A percentile compares a stretch with the other conserved stretches of the same genome.
Evolutionary conservation across 2,329 filamentous ascomycete genomes (phyloP).

Genomic region (Blastomyces emzantsi): DNA sequence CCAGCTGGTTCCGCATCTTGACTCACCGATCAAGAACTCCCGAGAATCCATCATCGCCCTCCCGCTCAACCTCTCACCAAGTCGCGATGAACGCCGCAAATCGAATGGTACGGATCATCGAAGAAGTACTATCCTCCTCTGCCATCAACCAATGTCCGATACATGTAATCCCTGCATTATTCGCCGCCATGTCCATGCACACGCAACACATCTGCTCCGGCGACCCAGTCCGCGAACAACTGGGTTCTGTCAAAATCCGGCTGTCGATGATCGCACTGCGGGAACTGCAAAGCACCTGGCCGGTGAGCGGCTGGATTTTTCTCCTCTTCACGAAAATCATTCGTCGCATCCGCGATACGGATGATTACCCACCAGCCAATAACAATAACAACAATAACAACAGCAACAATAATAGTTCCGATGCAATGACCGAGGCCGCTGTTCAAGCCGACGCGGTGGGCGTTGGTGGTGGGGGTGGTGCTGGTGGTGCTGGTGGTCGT

Average conservation of each 20-base stretch:
- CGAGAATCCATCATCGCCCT: slow-evolving; percentile 2
- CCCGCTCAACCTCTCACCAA: slow-evolving; percentile 2
- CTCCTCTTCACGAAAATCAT: slow-evolving; percentile 8
- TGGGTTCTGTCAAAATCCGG: slow-evolving; percentile 8
- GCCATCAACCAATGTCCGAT: slow-evolving; percentile 7
- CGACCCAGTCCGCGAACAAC: slow-evolving; percentile 6
- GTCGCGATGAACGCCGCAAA: slow-evolving; percentile 8
- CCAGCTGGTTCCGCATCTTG: slow-evolving; percentile 8
- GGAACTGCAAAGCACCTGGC: slow-evolving; percentile 7
- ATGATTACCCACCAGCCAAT: neutral
- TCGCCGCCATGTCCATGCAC: slow-evolving; percentile 8
- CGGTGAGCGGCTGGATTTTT: slow-evolving; percentile 8
- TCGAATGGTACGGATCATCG: slow-evolving; percentile 7
- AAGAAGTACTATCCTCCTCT: slow-evolving; percentile 6
- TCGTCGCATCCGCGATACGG: slow-evolving; percentile 6
- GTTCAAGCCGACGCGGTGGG: neutral
- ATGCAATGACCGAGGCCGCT: neutral
- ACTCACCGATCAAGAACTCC: slow-evolving; percentile 5
- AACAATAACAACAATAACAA: neutral
- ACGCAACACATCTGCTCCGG: slow-evolving; percentile 3
- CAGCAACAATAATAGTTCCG: neutral
- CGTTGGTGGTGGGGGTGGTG: neutral
- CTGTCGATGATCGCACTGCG: slow-evolving; percentile 8
- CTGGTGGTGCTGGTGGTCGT: neutral
- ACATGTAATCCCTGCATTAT: slow-evolving; percentile 6